Evolutionary conservation across 768 basidiomycete species (phyloP).

Genomic region (Daedaleopsis nitida): DNA sequence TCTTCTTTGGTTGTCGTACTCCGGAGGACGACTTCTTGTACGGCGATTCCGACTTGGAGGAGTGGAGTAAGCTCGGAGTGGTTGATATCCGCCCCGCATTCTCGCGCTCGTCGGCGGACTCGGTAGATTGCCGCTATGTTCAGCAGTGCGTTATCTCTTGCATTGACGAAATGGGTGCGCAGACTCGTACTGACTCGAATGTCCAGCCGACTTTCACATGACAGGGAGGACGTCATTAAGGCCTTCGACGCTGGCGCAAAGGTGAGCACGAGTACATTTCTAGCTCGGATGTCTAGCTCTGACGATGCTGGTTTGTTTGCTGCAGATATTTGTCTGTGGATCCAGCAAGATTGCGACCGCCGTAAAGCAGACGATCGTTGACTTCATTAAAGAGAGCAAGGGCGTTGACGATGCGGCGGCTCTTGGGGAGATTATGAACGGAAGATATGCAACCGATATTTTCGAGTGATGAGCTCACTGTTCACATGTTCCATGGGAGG

Average conservation of each 20-base stretch:
- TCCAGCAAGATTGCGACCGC: conserved; percentile 37
- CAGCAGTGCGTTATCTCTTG: neutral
- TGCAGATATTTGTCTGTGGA: conserved; percentile 43
- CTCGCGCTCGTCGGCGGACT: conserved; percentile 20
- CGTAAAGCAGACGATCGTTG: conserved; percentile 37
- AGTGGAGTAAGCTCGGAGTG: conserved; percentile 43
- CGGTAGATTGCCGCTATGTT: conserved; percentile 22
- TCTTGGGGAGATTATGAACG: conserved; percentile 31
- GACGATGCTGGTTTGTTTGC: neutral
- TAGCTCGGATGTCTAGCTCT: neutral
- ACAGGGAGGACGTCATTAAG: conserved; percentile 34
- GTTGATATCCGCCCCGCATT: conserved; percentile 48
- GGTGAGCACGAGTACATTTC: conserved; percentile 25
- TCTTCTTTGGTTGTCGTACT: conserved; percentile 48
- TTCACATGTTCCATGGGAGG: too few relatives aligned
- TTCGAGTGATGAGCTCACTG: conserved; percentile 34
- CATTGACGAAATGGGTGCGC: neutral
- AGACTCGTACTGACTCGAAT: neutral
- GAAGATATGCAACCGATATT: conserved; percentile 46
- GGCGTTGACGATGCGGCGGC: conserved; percentile 22
- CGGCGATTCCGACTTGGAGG: conserved; percentile 38
- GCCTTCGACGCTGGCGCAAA: conserved; percentile 36
- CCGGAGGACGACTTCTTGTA: conserved; percentile 45
- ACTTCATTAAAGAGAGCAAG: conserved; percentile 33
- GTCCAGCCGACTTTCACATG: conserved; percentile 43